These are phyloP conservation scores for Boletus rufocinnamomeus DNA, from an alignment of 768 basidiomycete genomes.

Conservation along the genomic window DNA sequence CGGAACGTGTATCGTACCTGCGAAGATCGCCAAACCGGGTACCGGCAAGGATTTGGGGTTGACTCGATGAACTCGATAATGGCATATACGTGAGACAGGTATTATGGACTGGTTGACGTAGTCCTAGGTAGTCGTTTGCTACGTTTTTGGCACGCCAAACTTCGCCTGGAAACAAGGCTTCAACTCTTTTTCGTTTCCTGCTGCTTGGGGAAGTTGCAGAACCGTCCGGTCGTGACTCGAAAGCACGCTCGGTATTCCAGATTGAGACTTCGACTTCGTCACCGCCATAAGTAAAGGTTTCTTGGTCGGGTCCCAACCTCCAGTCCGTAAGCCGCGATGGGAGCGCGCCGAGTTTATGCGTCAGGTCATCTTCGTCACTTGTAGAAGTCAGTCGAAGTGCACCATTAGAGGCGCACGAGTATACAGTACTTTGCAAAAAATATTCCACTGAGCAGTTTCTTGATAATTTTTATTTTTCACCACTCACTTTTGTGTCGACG, in stretches of 20 bases:
- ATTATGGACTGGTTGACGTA: slow-evolving; percentile 79
- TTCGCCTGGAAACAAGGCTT: slow-evolving; percentile 67
- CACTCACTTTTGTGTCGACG: slow-evolving; percentile 50
- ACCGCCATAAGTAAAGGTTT: slow-evolving; percentile 78
- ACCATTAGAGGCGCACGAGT: slow-evolving; percentile 77
- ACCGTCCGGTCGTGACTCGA: slow-evolving; percentile 30
- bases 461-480: neutral
- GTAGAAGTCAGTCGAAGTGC: slow-evolving; percentile 56
- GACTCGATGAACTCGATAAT: slow-evolving; percentile 34
- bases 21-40: slow-evolving; percentile 74
- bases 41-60: slow-evolving; percentile 64
- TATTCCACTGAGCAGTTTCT: slow-evolving; percentile 3
- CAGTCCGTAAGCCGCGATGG: slow-evolving; percentile 73
- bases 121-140: slow-evolving; percentile 70
- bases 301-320: slow-evolving; percentile 52
- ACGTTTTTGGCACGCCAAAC: slow-evolving; percentile 87
- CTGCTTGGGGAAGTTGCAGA: slow-evolving; percentile 14
- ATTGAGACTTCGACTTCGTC: slow-evolving; percentile 84
- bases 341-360: slow-evolving; percentile 43
- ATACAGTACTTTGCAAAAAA: slow-evolving; percentile 39
- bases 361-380: slow-evolving; percentile 25
- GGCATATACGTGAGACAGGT: slow-evolving; percentile 64
- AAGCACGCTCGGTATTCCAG: slow-evolving; percentile 71
- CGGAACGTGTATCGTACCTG: slow-evolving; percentile 74
- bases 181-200: slow-evolving; percentile 59